Conservation (phyloP, 192 early-diverging fungal genomes). For the Backusella westeae region DNA sequence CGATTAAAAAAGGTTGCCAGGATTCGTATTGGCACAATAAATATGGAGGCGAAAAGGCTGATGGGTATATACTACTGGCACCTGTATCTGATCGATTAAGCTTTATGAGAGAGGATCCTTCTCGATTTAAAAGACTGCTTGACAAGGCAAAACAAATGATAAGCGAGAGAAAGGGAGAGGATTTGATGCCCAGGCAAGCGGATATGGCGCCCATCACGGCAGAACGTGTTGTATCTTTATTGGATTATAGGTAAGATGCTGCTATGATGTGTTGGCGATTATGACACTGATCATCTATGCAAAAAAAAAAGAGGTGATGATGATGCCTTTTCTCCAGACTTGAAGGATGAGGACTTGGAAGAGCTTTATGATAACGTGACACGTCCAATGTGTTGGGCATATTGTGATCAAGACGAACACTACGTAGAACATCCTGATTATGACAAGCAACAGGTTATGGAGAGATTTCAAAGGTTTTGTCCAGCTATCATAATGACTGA, state of each 20-base stretch:
- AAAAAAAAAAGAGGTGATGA: conserved; percentile 15
- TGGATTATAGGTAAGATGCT: conserved; percentile 30
- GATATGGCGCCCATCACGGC: conserved; percentile 37
- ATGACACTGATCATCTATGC: too few relatives aligned
- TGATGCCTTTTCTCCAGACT: conserved; percentile 22
- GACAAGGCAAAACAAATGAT: conserved; percentile 35
- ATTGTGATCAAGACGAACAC: conserved; percentile 7
- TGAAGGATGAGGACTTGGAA: conserved; percentile 3
- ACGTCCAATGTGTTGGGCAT: conserved; percentile 1
- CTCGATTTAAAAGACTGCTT: conserved; percentile 22
- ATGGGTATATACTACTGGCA: conserved; percentile 39
- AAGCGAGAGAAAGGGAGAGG: conserved; percentile 35
- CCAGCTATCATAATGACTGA: conserved; percentile 13
- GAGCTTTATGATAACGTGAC: conserved; percentile 4
- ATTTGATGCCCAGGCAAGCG: conserved; percentile 35
- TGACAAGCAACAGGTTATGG: conserved; percentile 8
- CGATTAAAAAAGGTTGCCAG: conserved; percentile 18
- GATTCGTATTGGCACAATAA: conserved; percentile 35
- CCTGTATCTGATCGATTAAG: conserved; percentile 43
- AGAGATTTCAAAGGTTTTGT: conserved; percentile 9
- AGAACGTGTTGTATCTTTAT: conserved; percentile 36
- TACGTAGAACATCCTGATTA: not conserved
- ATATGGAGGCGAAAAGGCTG: conserved; percentile 21
- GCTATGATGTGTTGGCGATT: too few relatives aligned
- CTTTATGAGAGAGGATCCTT: conserved; percentile 9